Base-by-base conservation (phyloP, 352 stramenopile species). In the Phytophthora tubulina region DNA sequence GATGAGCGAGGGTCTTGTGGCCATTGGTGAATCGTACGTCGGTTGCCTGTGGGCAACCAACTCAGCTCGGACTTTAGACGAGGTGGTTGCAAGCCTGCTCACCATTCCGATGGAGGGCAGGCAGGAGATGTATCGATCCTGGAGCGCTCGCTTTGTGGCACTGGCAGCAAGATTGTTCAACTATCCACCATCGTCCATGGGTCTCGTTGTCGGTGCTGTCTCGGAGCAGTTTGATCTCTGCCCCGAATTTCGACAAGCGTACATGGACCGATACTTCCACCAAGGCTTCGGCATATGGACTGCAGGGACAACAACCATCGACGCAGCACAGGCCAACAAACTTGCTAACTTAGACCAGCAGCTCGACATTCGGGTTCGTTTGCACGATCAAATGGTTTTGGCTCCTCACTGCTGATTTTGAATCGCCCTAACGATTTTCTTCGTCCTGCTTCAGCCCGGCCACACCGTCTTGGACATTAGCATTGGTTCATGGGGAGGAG, bases 41-140 rank as follows among this genome's bases (percentile, higher is more conserved):
- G 86, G 83, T 17, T 86, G 85, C 1, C 64, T 94, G n/a, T 96
- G 89, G 86, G 75, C 76, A 8, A 79, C 82, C 1, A 89, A 89
- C 35, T 67, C 83, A 6, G 63, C 72, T 44, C 71, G 83, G 48
- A 80, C 84, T 7, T 65, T 96, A 13, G 89, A 96, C 49, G 84
- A 92, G 17, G 75, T 96, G 32, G 76, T 96, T 51, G 82, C 87
- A 7, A 82, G 79, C 14, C 72, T 96, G 13, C 86, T 96, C 68
- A 94, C 86, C 3, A 90, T 96, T 33, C 86, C 89, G 3, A 92
- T 94, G 79, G 85, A 92, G 55, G 86, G 84, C 11, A 85, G 88
- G 4, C 86, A 91, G 50, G 87, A 96, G 33, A 94, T 96, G 87
- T 96, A 95, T n/a, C 81, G 88, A 11, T 94, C 86, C 32, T 96